phyloP scores from a whole-genome alignment of 257 asterid species.

The Anisodus acutangulus region DNA sequence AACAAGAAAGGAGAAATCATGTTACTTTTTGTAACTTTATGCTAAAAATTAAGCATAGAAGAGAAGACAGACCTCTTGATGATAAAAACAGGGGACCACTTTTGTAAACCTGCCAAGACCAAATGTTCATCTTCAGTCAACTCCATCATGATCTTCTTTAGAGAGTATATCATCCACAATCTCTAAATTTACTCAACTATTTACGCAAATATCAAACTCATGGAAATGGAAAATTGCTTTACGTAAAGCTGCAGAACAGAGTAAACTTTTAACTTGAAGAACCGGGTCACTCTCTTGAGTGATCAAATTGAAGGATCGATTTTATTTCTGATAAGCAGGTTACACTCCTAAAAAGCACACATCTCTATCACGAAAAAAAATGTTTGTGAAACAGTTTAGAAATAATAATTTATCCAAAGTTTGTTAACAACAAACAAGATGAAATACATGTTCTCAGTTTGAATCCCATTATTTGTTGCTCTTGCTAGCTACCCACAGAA shows the following conservation, averaged over 20 bases:
- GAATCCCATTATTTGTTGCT: neutral
- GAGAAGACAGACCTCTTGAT: conserved; percentile 74
- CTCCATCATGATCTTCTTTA: neutral
- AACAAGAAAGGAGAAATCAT: neutral
- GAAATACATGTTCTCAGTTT: neutral
- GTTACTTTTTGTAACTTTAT: neutral
- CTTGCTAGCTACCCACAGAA: neutral
- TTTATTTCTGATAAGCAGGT: neutral
- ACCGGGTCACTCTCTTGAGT: conserved; percentile 6
- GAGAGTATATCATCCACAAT: neutral
- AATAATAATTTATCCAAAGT: neutral
- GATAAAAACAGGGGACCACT: conserved; percentile 93
- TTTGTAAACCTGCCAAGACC: conserved; percentile 80
- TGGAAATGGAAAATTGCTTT: neutral
- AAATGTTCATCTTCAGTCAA: conserved; percentile 8
- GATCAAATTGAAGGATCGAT: neutral
- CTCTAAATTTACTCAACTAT: neutral
- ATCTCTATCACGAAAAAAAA: neutral
- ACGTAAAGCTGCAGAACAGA: neutral
- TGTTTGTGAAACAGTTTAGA: neutral
- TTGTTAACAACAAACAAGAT: neutral
- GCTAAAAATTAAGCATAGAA: conserved; percentile 32
- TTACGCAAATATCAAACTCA: conserved; percentile 6
- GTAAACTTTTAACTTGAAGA: neutral
- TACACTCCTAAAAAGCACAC: neutral